Evolutionary conservation across 116 monocot genomes (phyloP).

Genomic region (Cymodocea nodosa): DNA sequence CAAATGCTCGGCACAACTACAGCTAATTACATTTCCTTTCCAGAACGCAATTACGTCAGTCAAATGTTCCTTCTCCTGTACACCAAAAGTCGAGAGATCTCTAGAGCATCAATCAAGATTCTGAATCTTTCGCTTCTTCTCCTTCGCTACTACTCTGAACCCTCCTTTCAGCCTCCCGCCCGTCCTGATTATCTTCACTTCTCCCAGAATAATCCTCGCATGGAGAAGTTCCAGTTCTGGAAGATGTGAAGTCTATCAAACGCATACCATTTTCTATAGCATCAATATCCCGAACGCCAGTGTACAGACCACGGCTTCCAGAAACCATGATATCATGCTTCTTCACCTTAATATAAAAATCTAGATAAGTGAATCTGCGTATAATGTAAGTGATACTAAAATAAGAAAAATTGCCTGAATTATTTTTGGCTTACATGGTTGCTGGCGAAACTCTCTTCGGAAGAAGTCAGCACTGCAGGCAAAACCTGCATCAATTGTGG

Average conservation of each 20-base stretch:
- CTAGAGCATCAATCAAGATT: background rate
- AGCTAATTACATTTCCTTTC: background rate
- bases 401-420: background rate
- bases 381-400: background rate
- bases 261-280: conserved; percentile 6
- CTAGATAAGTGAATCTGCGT: background rate
- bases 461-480: conserved; percentile 26
- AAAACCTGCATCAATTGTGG: conserved; percentile 27
- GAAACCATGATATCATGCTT: conserved; percentile 10
- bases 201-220: background rate
- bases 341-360: conserved; percentile 8
- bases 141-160: background rate
- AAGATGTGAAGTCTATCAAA: conserved; percentile 11
- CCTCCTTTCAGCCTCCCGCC: background rate
- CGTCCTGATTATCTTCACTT: background rate
- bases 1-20: background rate
- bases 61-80: background rate
- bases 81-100: conserved; percentile 1
- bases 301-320: conserved; percentile 14
- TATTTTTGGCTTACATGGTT: conserved; percentile 14
- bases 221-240: background rate
- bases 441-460: conserved; percentile 12
- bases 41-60: background rate
- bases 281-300: conserved; percentile 14
- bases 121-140: background rate